Conservation (phyloP, 208 protist species). For the Angomonas ambiguus region DNA sequence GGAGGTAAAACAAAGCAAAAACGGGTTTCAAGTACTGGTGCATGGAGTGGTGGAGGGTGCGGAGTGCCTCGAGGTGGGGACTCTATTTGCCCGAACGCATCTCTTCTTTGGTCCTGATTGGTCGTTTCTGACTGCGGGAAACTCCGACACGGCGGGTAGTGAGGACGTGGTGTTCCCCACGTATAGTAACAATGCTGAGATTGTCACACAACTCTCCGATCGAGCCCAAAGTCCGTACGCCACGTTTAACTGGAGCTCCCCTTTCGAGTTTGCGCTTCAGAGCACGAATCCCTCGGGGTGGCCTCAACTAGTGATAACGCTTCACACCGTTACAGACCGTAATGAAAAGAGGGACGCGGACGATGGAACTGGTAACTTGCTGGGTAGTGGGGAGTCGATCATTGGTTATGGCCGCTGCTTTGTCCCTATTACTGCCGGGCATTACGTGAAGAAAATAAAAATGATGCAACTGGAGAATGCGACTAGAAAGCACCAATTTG, state of each 20-base stretch:
- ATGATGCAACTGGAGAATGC: slow-evolving; percentile 74
- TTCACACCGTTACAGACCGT: slow-evolving; percentile 54
- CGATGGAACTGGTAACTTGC: slow-evolving; percentile 30
- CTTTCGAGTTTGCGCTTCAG: slow-evolving; percentile 78
- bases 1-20: slow-evolving; percentile 8
- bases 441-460: slow-evolving; percentile 41
- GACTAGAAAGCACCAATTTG: slow-evolving; percentile 60
- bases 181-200: slow-evolving; percentile 68
- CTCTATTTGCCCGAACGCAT: slow-evolving; percentile 79
- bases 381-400: slow-evolving; percentile 45
- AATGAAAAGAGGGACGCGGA: slow-evolving; percentile 22
- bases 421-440: slow-evolving; percentile 66
- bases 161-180: slow-evolving; percentile 39
- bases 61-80: slow-evolving; percentile 58
- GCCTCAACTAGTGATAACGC: slow-evolving; percentile 78
- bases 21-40: slow-evolving; percentile 72
- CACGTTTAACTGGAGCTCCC: slow-evolving; percentile 64
- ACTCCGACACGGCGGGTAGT: slow-evolving; percentile 14
- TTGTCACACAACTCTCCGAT: slow-evolving; percentile 78
- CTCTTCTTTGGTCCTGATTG: slow-evolving; percentile 79
- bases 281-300: slow-evolving; percentile 81
- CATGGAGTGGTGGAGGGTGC: slow-evolving; percentile 74
- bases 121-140: slow-evolving; percentile 31
- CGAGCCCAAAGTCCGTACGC: slow-evolving; percentile 47
- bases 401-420: slow-evolving; percentile 80